Conservation (phyloP, 192 early-diverging fungal genomes). For the Rhizoclosmatium sp. region DNA sequence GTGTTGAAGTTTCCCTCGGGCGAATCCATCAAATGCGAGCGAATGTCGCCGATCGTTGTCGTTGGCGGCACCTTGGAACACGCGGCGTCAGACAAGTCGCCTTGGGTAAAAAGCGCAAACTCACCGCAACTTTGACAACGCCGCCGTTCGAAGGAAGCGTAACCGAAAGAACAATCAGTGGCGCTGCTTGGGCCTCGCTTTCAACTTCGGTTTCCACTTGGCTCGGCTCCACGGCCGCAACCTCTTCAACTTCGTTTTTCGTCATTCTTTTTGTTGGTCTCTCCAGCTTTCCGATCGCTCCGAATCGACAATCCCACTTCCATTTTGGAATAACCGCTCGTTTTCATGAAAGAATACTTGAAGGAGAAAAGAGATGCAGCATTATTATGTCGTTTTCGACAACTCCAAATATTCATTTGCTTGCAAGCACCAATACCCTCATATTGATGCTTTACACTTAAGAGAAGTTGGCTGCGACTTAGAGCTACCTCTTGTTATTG, state of each 20-base stretch:
- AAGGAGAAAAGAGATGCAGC: no score
- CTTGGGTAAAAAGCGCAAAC: neutral
- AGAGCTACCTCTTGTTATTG: no score
- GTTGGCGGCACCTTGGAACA: constrained; percentile 33
- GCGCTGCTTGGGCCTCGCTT: neutral
- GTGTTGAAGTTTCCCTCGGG: constrained; percentile 86
- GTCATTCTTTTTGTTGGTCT: neutral
- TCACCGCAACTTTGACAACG: constrained; percentile 25
- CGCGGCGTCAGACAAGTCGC: neutral
- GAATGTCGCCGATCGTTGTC: constrained; percentile 83
- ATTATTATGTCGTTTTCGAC: no score
- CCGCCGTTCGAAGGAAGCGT: constrained; percentile 15
- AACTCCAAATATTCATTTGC: no score
- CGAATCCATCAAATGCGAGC: constrained; percentile 85
- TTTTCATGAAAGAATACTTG: no score
- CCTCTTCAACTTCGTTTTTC: neutral
- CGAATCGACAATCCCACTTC: no score
- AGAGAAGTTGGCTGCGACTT: no score
- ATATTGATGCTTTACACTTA: no score
- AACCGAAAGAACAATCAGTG: neutral
- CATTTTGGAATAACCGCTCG: no score
- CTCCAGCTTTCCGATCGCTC: no score
- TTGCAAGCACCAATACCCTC: no score
- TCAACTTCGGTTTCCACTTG: no score
- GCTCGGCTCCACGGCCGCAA: neutral